Conservation (phyloP, 441 rosid species). For the Jatropha multifida region DNA sequence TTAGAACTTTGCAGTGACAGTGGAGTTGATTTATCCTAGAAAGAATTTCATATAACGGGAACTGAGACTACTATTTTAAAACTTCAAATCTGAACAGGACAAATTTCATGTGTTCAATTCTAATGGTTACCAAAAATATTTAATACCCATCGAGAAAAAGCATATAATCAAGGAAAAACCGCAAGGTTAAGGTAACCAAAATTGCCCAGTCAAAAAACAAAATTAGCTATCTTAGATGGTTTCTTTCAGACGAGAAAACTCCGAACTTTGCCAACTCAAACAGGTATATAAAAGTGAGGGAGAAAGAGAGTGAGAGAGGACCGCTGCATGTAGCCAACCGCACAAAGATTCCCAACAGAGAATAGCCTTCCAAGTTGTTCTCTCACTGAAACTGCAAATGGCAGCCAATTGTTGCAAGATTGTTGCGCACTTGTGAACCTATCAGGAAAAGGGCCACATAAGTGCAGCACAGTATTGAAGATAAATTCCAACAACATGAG, state of each 20-base stretch:
- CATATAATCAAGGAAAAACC: neutral
- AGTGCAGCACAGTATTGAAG: neutral
- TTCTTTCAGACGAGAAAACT: neutral
- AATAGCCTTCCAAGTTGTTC: conserved; percentile 68
- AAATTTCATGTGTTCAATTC: neutral
- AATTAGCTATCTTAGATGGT: neutral
- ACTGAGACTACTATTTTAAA: neutral
- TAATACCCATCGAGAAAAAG: neutral
- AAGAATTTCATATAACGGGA: neutral
- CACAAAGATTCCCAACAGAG: conserved; percentile 86
- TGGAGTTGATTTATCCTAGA: neutral
- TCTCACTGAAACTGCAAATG: conserved; percentile 82
- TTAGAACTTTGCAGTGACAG: neutral
- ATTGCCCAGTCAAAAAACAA: neutral
- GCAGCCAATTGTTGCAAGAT: conserved; percentile 95
- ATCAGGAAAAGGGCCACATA: conserved; percentile 25
- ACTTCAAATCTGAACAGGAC: neutral
- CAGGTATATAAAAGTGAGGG: neutral
- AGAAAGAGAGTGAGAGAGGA: conserved; percentile 41
- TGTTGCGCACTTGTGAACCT: conserved; percentile 93
- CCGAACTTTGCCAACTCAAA: neutral
- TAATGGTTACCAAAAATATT: neutral
- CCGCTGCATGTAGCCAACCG: conserved; percentile 89
- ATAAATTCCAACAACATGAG: neutral
- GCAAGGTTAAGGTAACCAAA: neutral